Conservation (phyloP, 139 green algal species). For the Coccomyxa sp. region DNA sequence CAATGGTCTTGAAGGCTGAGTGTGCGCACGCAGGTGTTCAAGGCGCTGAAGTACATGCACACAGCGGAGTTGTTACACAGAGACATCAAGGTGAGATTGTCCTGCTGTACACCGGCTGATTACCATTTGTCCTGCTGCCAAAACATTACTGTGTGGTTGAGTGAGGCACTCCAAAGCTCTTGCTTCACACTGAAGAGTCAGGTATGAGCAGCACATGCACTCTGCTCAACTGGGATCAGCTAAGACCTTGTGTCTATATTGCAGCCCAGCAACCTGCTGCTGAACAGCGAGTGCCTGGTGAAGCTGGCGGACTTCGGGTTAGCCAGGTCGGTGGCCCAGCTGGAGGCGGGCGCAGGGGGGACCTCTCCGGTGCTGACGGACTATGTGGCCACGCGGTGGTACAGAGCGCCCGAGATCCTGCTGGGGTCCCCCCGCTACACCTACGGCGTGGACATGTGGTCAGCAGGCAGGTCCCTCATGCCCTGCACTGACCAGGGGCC, state of each 20-base stretch:
- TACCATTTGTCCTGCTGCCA: neutral
- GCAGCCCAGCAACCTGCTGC: slow-evolving; percentile 94
- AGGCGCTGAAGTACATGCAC: slow-evolving; percentile 97
- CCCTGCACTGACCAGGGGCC: neutral
- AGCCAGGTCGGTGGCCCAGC: slow-evolving; percentile 69
- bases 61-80: slow-evolving; percentile 90
- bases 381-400: slow-evolving; percentile 98
- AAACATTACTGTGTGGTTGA: neutral
- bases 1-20: no score
- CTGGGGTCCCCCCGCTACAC: slow-evolving; percentile 93
- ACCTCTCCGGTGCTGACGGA: slow-evolving; percentile 85
- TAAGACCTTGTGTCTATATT: neutral
- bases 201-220: no score
- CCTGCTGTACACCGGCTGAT: neutral
- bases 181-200: no score
- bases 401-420: slow-evolving; percentile 96
- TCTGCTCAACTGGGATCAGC: no score
- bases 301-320: slow-evolving; percentile 98
- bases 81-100: slow-evolving; percentile 86
- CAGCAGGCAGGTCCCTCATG: slow-evolving; percentile 10
- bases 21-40: no score
- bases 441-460: slow-evolving; percentile 98
- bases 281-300: slow-evolving; percentile 96
- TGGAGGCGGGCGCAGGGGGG: slow-evolving; percentile 45
- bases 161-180: neutral